A percentile compares a stretch with the other conserved stretches of the same genome.
phyloP scores from a whole-genome alignment of 164 flowering plant genomes.

The Euptelea pleiosperma region DNA sequence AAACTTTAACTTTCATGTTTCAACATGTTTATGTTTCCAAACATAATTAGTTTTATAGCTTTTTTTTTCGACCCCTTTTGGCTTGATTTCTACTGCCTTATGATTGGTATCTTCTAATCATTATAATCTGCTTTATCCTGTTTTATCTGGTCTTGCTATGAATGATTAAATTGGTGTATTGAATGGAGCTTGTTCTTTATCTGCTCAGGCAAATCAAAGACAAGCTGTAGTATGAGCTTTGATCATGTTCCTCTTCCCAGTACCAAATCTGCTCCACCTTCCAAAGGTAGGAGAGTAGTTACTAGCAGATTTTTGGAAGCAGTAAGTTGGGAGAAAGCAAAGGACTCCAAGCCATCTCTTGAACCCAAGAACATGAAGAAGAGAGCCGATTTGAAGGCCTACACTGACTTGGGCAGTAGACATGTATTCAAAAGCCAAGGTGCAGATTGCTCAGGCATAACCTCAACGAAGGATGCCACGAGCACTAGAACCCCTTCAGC shows the following conservation, averaged over 20 bases:
- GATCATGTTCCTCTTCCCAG: conserved; percentile 28
- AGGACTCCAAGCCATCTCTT: conserved; percentile 27
- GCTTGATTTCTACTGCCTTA: too few species aligned
- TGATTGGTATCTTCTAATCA: too few species aligned
- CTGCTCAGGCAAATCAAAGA: conserved; percentile 44
- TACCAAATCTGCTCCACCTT: conserved; percentile 28
- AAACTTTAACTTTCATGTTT: too few species aligned
- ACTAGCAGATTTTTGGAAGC: conserved; percentile 28
- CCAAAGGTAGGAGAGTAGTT: conserved; percentile 26
- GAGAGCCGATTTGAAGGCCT: conserved; percentile 30
- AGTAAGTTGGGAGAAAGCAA: conserved; percentile 21
- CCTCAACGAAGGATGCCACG: conserved; percentile 70
- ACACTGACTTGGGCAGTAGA: conserved; percentile 27
- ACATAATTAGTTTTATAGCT: too few species aligned
- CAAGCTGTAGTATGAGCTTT: conserved; percentile 19
- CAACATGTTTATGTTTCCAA: too few species aligned
- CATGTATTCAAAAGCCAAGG: conserved; percentile 57
- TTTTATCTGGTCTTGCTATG: not conserved
- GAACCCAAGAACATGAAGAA: conserved; percentile 42
- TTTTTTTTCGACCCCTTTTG: too few species aligned
- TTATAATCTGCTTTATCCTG: too few species aligned
- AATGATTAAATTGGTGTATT: not conserved
- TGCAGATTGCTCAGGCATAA: conserved; percentile 86
- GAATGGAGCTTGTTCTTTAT: conserved; percentile 7
- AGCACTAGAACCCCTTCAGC: conserved; percentile 67